A percentile compares a stretch with the other conserved stretches of the same genome.
phyloP scores from a whole-genome alignment of 2,329 filamentous ascomycete genomes.

The Fragosphaeria purpurea region DNA sequence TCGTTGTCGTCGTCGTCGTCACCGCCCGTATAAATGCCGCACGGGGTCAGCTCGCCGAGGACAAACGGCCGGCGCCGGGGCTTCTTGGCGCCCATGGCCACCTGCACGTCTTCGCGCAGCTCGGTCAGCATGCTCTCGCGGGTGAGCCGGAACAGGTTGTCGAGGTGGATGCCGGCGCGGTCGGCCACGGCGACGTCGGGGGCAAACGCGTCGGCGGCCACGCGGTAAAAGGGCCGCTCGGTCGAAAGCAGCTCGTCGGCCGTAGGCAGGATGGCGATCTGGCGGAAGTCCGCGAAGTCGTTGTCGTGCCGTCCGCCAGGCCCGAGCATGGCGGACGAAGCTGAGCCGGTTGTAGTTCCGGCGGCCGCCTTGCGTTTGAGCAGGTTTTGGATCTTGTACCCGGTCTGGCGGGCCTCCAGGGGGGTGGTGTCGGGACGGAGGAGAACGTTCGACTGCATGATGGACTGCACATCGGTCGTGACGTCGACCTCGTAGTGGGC shows the following conservation, averaged over 20 bases:
- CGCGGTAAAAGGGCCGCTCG: slow-evolving; percentile 44
- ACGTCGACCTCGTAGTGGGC: slow-evolving; percentile 13
- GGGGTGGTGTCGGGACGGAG: too few species aligned
- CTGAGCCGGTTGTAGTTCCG: too few species aligned
- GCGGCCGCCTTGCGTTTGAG: slow-evolving; percentile 17
- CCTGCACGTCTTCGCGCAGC: slow-evolving; percentile 50
- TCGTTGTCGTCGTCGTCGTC: slow-evolving; percentile 24
- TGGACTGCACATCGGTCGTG: slow-evolving; percentile 14
- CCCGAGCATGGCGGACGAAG: slow-evolving; percentile 4
- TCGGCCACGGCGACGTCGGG: slow-evolving; percentile 19
- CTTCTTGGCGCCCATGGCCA: slow-evolving; percentile 37
- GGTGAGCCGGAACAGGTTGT: slow-evolving; percentile 62
- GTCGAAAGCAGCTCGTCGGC: slow-evolving; percentile 50
- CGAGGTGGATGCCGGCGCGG: slow-evolving; percentile 44
- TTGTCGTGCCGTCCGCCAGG: slow-evolving; percentile 68
- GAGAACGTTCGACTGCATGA: background rate
- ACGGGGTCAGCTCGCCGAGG: slow-evolving; percentile 29
- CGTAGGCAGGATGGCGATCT: slow-evolving; percentile 57
- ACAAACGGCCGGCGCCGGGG: slow-evolving; percentile 27
- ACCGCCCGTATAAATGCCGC: too few species aligned
- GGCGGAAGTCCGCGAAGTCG: slow-evolving; percentile 50
- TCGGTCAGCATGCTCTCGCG: slow-evolving; percentile 62
- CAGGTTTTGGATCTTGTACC: slow-evolving; percentile 28
- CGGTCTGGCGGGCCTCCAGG: slow-evolving; percentile 14
- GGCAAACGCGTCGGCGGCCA: slow-evolving; percentile 37